These are phyloP conservation scores for Alternaria rosae DNA, from an alignment of 2,329 filamentous ascomycete species.

Conservation along the genomic window DNA sequence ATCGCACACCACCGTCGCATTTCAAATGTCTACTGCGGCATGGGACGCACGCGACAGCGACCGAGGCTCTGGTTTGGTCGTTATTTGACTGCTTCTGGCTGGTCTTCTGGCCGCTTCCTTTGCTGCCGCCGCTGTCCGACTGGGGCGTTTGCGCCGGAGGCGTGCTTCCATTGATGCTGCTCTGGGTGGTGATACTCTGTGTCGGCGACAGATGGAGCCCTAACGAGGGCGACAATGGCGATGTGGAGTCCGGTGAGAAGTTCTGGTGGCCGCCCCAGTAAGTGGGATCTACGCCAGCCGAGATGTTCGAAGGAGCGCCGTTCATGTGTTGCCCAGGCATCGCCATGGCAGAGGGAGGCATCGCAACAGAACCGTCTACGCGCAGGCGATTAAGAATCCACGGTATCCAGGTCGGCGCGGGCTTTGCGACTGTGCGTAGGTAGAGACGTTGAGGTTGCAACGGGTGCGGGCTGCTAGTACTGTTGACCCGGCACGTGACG, in stretches of 20 bases:
- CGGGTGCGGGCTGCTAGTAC: slow-evolving; percentile 23
- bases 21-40: slow-evolving; percentile 62
- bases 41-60: slow-evolving; percentile 59
- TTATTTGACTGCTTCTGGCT: slow-evolving; percentile 28
- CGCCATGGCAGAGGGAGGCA: slow-evolving; percentile 36
- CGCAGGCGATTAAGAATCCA: slow-evolving; percentile 8
- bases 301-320: slow-evolving; percentile 29
- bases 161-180: slow-evolving; percentile 39
- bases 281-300: slow-evolving; percentile 43
- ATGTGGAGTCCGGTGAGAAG: slow-evolving; percentile 34
- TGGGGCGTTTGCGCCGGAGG: slow-evolving; percentile 43
- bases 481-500: slow-evolving; percentile 11
- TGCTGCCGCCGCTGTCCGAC: slow-evolving; percentile 32
- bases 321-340: slow-evolving; percentile 35
- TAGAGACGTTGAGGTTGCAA: slow-evolving; percentile 32
- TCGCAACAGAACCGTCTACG: slow-evolving; percentile 9
- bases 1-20: slow-evolving; percentile 60
- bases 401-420: slow-evolving; percentile 18
- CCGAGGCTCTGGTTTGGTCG: slow-evolving; percentile 41
- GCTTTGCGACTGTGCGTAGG: slow-evolving; percentile 29
- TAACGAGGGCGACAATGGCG: slow-evolving; percentile 27
- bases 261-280: slow-evolving; percentile 43
- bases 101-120: slow-evolving; percentile 25
- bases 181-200: slow-evolving; percentile 39
- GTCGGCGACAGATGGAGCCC: slow-evolving; percentile 43